Base-by-base conservation (phyloP, 345 rosid genomes). In the Iberis pinnata region DNA sequence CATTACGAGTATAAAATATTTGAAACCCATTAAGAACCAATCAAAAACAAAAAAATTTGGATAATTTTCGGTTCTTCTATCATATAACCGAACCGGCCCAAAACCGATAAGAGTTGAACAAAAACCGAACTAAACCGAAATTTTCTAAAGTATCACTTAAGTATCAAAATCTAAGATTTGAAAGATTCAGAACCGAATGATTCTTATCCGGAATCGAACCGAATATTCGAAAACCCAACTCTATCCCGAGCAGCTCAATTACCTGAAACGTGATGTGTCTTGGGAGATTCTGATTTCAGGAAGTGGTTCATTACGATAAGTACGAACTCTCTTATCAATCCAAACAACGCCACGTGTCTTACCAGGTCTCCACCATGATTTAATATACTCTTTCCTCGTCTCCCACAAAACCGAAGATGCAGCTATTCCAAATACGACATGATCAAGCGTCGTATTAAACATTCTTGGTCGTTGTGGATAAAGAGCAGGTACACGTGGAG, bases 261-360 rank as follows among this genome's bases (percentile, higher is more conserved):
- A 82, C 85, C 78, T 68, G 51, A 89, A 86, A 22, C 52, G 77
- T 6, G 85, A 71, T 0, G 95, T 86, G 54, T 80, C 84, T 13
- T 43, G 61, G 0, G 94, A 89, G 41, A 89, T 53, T 76, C 75
- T 67, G 58, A 82, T 78, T 43, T 81, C 78, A 0, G 94, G 96
- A 18, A 89, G 70, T 1, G 53, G 61, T 37, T 80, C 94, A 26
- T 76, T 57, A 13, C 44, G 54, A 40, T 65, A 44, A 0, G 60
- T 61, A 2, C 65, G 61, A 24, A 80, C 89, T 27, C 27, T 53
- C 71, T 52, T 63, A 44, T 90, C 98, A 41, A 82, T 51, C 96
- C 92, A 87, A 35, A 84, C 92, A 1, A 80, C 70, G 6, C 90
- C 95, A 48, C 95, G 74, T 9, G 79, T 84, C 68, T 77, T 69